phyloP scores from a whole-genome alignment of 768 basidiomycete species.

The Tulasnella sp. region DNA sequence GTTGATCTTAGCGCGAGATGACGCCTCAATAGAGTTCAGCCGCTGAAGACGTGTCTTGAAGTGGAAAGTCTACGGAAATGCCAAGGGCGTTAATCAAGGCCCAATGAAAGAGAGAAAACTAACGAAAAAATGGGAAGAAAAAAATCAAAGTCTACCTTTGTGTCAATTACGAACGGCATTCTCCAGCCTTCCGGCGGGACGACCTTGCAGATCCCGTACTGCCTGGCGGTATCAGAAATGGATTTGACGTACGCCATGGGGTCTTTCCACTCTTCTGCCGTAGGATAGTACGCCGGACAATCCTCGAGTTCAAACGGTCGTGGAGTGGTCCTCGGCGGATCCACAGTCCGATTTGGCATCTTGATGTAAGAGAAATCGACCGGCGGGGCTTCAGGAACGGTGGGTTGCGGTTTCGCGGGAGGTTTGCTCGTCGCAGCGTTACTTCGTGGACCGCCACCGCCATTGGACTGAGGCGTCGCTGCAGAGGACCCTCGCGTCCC shows the following conservation, averaged over 20 bases:
- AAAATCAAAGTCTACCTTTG: slow-evolving; percentile 46
- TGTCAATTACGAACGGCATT: slow-evolving; percentile 92
- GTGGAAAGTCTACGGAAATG: slow-evolving; percentile 55
- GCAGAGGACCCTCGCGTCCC: slow-evolving; percentile 43
- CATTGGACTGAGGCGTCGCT: slow-evolving; percentile 19
- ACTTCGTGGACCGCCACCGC: slow-evolving; percentile 7
- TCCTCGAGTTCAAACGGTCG: slow-evolving; percentile 81
- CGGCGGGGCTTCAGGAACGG: slow-evolving; percentile 49
- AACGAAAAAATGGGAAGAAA: neutral
- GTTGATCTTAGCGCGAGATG: slow-evolving; percentile 92
- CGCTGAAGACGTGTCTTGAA: slow-evolving; percentile 94
- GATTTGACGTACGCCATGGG: slow-evolving; percentile 87
- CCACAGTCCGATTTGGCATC: slow-evolving; percentile 27
- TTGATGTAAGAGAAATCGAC: slow-evolving; percentile 65
- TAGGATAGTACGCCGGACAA: slow-evolving; percentile 83
- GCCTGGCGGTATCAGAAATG: slow-evolving; percentile 55
- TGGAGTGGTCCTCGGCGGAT: neutral
- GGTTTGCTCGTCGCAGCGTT: neutral
- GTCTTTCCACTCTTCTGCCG: slow-evolving; percentile 83
- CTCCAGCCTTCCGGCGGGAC: slow-evolving; percentile 88
- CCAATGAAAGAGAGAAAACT: neutral
- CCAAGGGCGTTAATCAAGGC: neutral
- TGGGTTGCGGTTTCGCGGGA: slow-evolving; percentile 17
- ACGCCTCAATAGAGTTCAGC: slow-evolving; percentile 94
- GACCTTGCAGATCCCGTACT: slow-evolving; percentile 91